A percentile compares a stretch with the other conserved stretches of the same genome.
These are phyloP conservation scores for Mycena alexandri DNA, from an alignment of 768 basidiomycete species.

Conservation along the genomic window DNA sequence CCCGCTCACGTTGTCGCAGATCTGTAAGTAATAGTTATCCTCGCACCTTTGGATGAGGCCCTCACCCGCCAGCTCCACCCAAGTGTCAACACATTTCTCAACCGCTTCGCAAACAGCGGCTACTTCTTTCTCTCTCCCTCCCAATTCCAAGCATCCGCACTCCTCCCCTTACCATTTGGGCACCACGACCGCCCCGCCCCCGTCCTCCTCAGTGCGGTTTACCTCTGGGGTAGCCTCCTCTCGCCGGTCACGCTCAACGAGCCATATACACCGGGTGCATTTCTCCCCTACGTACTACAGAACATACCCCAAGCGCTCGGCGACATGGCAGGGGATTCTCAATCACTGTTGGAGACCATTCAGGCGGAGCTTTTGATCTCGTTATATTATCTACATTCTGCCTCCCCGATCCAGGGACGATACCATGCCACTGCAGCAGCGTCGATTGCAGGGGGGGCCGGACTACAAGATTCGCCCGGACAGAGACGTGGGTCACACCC, in stretches of 20 bases:
- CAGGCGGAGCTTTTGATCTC: constrained; percentile 66
- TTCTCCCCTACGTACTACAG: constrained; percentile 6
- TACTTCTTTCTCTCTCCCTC: constrained; percentile 44
- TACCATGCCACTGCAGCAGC: constrained; percentile 64
- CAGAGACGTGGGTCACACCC: neutral
- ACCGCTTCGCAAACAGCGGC: constrained; percentile 16
- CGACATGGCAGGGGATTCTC: constrained; percentile 36
- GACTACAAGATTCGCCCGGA: constrained; percentile 9
- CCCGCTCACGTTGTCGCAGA: neutral
- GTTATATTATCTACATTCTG: constrained; percentile 63
- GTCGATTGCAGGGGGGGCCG: constrained; percentile 37
- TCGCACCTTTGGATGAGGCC: no score
- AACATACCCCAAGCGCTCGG: constrained; percentile 18
- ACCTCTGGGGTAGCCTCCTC: constrained; percentile 68
- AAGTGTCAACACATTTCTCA: constrained; percentile 16
- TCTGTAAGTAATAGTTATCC: neutral
- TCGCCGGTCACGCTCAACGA: constrained; percentile 51
- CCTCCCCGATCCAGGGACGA: constrained; percentile 65
- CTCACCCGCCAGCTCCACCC: neutral
- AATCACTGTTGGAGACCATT: constrained; percentile 59
- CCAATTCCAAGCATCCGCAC: constrained; percentile 61
- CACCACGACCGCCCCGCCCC: constrained; percentile 62
- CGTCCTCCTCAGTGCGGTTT: constrained; percentile 62
- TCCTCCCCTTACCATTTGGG: constrained; percentile 64
- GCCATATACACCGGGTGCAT: constrained; percentile 5